Evolutionary conservation across 805 yeast genomes (phyloP).

Genomic region (Metschnikowia vanudenii): DNA sequence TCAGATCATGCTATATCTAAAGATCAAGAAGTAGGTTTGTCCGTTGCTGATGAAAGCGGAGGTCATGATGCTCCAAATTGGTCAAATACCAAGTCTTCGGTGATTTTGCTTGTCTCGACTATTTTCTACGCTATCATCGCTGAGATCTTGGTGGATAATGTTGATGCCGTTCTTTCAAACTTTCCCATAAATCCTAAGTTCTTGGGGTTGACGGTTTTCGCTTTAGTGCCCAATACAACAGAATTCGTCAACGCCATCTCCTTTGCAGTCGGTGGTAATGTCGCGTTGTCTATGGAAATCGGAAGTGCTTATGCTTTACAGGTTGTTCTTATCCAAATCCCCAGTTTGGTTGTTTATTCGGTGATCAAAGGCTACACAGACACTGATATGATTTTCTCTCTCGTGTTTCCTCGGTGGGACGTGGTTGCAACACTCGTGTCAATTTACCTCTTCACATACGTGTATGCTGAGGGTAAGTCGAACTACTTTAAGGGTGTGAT

Average conservation of each 20-base stretch:
- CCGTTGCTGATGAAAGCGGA: conserved; percentile 29
- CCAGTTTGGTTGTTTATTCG: conserved; percentile 80
- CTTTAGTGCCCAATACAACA: conserved; percentile 94
- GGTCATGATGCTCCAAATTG: conserved; percentile 98
- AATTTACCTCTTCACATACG: conserved; percentile 85
- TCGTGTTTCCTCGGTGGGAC: conserved; percentile 96
- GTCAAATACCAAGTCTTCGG: conserved; percentile 82
- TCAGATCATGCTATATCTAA: not conserved
- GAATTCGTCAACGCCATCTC: conserved; percentile 96
- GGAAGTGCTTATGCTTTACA: conserved; percentile 97
- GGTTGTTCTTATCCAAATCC: conserved; percentile 90
- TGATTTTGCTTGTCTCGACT: conserved; percentile 81
- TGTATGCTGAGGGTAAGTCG: conserved; percentile 95
- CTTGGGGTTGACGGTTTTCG: conserved; percentile 90
- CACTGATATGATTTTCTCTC: conserved; percentile 59
- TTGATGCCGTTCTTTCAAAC: conserved; percentile 76
- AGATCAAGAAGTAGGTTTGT: conserved; percentile 5
- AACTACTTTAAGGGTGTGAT: conserved; percentile 95
- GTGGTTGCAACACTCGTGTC: conserved; percentile 79
- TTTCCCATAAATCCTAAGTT: conserved; percentile 89
- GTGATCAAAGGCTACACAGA: conserved; percentile 43
- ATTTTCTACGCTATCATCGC: conserved; percentile 89
- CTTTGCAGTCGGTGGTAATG: conserved; percentile 93
- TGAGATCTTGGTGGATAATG: conserved; percentile 88
- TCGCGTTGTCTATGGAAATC: conserved; percentile 94